These are phyloP conservation scores for Gamarada debralockiae DNA, from an alignment of 495 filamentous ascomycete genomes.

Conservation along the genomic window DNA sequence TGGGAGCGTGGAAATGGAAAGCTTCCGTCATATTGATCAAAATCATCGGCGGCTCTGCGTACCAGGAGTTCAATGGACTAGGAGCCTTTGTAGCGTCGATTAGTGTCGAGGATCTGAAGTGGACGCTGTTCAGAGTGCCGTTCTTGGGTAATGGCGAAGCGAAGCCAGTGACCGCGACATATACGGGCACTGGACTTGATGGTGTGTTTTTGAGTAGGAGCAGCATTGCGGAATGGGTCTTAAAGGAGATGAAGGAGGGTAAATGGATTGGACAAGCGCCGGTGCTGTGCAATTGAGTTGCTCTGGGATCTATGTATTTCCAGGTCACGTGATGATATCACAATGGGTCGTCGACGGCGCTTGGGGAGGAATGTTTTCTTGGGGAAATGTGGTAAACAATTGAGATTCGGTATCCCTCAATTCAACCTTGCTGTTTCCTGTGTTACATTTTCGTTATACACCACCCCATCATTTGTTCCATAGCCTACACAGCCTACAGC, in stretches of 20 bases:
- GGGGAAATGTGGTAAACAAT: too few relatives aligned
- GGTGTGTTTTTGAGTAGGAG: slow-evolving; percentile 2
- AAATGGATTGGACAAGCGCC: slow-evolving; percentile 6
- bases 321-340: too few relatives aligned
- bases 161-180: background rate
- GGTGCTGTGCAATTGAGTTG: slow-evolving; percentile 1
- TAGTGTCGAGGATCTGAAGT: background rate
- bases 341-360: too few relatives aligned
- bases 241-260: background rate
- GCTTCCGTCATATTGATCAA: background rate
- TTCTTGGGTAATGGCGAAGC: background rate
- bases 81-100: background rate
- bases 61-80: background rate
- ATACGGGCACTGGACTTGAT: background rate
- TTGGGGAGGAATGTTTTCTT: too few relatives aligned
- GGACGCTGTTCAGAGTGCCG: background rate
- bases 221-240: background rate
- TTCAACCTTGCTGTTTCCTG: too few relatives aligned
- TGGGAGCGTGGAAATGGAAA: background rate
- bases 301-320: too few relatives aligned
- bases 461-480: too few relatives aligned
- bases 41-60: background rate
- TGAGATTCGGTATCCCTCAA: too few relatives aligned
- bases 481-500: too few relatives aligned
- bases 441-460: too few relatives aligned